These are phyloP conservation scores for Iris macrosiphon DNA, from an alignment of 106 monocot species.

Conservation along the genomic window DNA sequence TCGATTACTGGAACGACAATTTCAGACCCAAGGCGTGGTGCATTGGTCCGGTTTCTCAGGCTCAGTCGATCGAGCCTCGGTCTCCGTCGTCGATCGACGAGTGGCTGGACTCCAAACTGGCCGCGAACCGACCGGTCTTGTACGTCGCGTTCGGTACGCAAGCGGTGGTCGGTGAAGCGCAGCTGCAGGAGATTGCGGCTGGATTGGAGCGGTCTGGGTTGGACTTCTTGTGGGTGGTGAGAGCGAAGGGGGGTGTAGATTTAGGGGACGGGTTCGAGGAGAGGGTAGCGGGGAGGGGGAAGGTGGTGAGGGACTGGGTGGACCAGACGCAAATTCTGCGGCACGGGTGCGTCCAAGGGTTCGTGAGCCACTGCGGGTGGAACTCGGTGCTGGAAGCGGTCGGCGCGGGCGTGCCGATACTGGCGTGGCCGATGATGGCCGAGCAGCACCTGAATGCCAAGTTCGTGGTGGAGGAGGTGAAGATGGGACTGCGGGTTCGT, in stretches of 20 bases:
- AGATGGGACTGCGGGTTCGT: no score
- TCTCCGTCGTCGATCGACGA: not conserved
- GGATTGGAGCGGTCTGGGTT: constrained; percentile 20
- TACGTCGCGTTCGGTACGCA: constrained; percentile 28
- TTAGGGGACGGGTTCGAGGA: no score
- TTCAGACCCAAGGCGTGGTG: not conserved
- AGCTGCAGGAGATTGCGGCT: constrained; percentile 14
- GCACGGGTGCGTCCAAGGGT: no score
- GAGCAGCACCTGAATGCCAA: no score
- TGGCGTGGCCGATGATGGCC: no score
- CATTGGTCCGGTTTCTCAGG: constrained; percentile 31
- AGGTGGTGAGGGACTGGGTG: no score
- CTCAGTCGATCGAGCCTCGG: not conserved
- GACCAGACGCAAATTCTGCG: no score
- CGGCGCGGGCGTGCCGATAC: no score
- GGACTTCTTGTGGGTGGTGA: constrained; percentile 19
- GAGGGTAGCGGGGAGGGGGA: no score
- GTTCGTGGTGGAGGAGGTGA: no score
- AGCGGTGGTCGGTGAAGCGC: not conserved
- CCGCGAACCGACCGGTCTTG: constrained; percentile 7
- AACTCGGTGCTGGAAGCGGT: no score
- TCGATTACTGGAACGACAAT: constrained; percentile 14
- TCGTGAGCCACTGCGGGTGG: constrained; percentile 73
- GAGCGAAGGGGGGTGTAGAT: not conserved
- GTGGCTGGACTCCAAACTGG: constrained; percentile 20